Conservation (phyloP, 768 basidiomycete genomes). For the Suillus occidentalis region DNA sequence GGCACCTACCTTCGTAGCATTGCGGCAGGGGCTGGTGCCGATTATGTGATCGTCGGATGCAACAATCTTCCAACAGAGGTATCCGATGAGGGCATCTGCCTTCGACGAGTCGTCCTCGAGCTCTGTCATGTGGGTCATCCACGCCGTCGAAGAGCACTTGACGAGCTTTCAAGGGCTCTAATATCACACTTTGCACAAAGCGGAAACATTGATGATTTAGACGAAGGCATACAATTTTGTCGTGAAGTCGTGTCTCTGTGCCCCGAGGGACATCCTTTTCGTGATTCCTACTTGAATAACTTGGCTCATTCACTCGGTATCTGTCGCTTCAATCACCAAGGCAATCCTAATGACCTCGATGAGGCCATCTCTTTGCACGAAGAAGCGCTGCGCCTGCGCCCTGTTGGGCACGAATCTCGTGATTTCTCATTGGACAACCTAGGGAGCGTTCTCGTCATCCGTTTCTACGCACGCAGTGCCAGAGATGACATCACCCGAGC, state of each 20-base stretch:
- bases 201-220: no score
- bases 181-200: no score
- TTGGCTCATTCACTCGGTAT: background rate
- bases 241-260: background rate
- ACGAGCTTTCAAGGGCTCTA: background rate
- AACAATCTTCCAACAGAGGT: background rate
- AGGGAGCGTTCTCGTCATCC: background rate
- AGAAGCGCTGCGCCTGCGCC: background rate
- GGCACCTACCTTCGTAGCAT: no score
- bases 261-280: background rate
- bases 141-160: background rate
- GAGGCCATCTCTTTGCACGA: no score
- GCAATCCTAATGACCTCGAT: no score
- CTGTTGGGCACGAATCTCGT: background rate
- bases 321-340: no score
- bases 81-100: background rate
- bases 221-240: no score
- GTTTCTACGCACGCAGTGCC: background rate
- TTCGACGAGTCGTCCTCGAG: background rate
- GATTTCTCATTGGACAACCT: background rate
- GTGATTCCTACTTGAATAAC: no score
- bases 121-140: background rate
- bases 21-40: no score
- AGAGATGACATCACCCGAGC: background rate
- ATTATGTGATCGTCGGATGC: no score